Conservation (phyloP, 2,329 filamentous ascomycete species). For the Ceratocystiopsis sp. region DNA sequence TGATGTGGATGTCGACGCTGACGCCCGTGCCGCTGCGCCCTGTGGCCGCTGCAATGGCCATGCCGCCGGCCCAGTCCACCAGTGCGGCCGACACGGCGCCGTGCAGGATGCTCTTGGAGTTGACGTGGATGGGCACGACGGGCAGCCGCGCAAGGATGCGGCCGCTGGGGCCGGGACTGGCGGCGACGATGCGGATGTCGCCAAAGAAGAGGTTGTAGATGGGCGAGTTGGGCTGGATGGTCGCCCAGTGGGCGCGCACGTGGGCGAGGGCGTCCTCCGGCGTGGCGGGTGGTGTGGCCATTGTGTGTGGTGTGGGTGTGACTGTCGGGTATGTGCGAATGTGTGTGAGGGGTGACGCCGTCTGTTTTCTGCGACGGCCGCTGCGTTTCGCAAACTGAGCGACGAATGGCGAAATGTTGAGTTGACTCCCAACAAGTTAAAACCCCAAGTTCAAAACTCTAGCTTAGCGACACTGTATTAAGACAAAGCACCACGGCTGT, state of each 20-base stretch:
- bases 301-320: no score
- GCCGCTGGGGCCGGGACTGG: constrained; percentile 11
- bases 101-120: constrained; percentile 50
- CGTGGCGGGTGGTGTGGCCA: neutral
- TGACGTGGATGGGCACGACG: constrained; percentile 41
- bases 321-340: no score
- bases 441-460: no score
- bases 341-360: no score
- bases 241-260: constrained; percentile 16
- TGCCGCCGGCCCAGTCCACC: constrained; percentile 56
- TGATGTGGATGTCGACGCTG: constrained; percentile 58
- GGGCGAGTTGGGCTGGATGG: constrained; percentile 26
- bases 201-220: constrained; percentile 38
- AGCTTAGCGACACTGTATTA: no score
- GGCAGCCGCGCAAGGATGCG: constrained; percentile 29
- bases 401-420: no score
- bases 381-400: no score
- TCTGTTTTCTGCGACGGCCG: no score
- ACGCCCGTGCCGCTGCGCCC: constrained; percentile 46
- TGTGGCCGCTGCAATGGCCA: constrained; percentile 52
- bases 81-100: constrained; percentile 55
- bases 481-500: no score
- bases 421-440: no score
- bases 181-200: constrained; percentile 25
- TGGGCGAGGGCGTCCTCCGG: constrained; percentile 8